phyloP scores from a whole-genome alignment of 2,329 filamentous ascomycete genomes.

The Leptographium flavum region DNA sequence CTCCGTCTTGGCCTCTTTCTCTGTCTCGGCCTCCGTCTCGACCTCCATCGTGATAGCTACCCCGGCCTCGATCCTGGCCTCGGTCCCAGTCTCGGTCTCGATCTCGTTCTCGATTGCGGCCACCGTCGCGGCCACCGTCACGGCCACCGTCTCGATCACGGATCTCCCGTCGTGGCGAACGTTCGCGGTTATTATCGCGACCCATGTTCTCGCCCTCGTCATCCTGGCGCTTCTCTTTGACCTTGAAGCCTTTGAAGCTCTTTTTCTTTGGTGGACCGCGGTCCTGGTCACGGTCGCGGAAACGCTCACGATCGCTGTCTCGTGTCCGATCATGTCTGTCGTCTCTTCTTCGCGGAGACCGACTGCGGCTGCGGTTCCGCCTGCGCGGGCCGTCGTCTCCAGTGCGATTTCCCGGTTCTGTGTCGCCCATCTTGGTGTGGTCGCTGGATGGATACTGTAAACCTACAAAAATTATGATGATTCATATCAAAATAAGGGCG shows the following conservation, averaged over 20 bases:
- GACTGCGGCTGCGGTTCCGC: conserved; percentile 2
- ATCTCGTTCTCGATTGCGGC: not conserved
- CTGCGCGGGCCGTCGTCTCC: not conserved
- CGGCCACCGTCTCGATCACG: not conserved
- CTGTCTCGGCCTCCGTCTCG: conserved; percentile 13
- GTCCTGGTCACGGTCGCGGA: not conserved
- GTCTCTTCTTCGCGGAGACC: conserved; percentile 1
- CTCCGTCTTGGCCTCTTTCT: conserved; percentile 14
- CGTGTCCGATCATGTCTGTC: not conserved
- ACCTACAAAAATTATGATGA: not conserved
- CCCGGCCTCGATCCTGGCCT: not conserved
- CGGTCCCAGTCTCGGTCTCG: conserved; percentile 17
- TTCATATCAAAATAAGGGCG: not conserved
- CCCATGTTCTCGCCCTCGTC: conserved; percentile 26
- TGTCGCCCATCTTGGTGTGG: not conserved
- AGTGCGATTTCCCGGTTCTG: not conserved
- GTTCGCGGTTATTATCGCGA: no score
- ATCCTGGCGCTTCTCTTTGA: conserved; percentile 41
- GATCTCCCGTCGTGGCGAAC: conserved; percentile 21
- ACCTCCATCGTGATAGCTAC: conserved; percentile 18
- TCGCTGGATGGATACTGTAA: not conserved
- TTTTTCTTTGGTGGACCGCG: conserved; percentile 10
- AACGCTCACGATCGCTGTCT: not conserved
- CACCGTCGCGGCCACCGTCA: conserved; percentile 15
- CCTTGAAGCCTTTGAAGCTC: conserved; percentile 35